Percentiles rank a stretch among this genome's conserved stretches.
phyloP scores from a whole-genome alignment of 116 monocot species.

The Thalassia testudinum region DNA sequence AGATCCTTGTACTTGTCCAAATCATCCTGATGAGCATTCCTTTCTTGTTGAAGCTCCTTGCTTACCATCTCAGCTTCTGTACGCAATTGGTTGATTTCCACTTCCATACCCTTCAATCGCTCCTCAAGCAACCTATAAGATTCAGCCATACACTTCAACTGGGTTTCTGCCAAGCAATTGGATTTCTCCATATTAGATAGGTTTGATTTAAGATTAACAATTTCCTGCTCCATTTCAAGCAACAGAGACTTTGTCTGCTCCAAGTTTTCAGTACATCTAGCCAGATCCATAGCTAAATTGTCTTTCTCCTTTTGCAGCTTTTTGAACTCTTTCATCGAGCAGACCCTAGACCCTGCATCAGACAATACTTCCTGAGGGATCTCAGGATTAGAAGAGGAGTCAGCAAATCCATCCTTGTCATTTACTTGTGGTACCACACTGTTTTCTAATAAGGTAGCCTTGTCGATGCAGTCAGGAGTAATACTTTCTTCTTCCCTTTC shows the following conservation, averaged over 20 bases:
- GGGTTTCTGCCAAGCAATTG: conserved; percentile 73
- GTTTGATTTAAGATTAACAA: conserved; percentile 29
- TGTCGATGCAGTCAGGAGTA: conserved; percentile 36
- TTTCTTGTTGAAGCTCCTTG: conserved; percentile 62
- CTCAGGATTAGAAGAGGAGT: conserved; percentile 19
- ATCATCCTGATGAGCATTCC: conserved; percentile 39
- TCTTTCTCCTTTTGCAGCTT: conserved; percentile 49
- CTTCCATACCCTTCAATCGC: conserved; percentile 33
- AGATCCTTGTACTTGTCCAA: conserved; percentile 39
- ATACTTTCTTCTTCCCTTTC: conserved; percentile 28
- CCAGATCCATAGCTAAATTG: conserved; percentile 26
- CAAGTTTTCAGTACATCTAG: conserved; percentile 36
- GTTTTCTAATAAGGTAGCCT: conserved; percentile 15
- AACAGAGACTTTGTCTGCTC: conserved; percentile 29
- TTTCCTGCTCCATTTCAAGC: conserved; percentile 30
- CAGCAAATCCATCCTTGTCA: conserved; percentile 12
- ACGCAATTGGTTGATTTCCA: conserved; percentile 30
- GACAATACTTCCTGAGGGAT: conserved; percentile 10
- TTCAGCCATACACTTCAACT: conserved; percentile 91
- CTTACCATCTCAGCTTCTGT: conserved; percentile 30
- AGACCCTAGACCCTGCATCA: not conserved
- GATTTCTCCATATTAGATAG: conserved; percentile 52
- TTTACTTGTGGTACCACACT: conserved; percentile 11
- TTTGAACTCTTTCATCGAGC: conserved; percentile 27
- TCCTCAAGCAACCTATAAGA: conserved; percentile 67